Conservation (phyloP, 2,329 filamentous ascomycete genomes). For the Thermomyces lanuginosus region DNA sequence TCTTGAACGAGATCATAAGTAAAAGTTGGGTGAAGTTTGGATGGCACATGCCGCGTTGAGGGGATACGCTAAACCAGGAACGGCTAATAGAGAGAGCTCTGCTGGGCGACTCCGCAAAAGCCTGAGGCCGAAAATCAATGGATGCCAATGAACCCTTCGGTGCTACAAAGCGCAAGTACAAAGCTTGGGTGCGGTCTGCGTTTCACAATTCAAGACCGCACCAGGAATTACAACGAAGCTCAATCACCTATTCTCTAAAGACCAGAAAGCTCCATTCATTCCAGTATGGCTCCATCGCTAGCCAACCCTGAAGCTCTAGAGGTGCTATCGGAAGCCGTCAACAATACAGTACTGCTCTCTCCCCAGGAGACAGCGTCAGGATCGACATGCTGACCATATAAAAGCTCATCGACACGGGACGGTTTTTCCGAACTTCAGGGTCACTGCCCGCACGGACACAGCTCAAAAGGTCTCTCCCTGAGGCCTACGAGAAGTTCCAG, state of each 20-base stretch:
- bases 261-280: no score
- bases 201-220: no score
- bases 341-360: conserved; percentile 19
- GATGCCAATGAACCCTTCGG: no score
- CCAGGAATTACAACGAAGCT: no score
- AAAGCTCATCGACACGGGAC: conserved; percentile 27
- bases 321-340: conserved; percentile 19
- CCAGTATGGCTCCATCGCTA: no score
- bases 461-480: conserved; percentile 23
- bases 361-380: conserved; percentile 2
- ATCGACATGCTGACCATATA: conserved; percentile 4
- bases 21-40: conserved; percentile 10
- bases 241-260: no score
- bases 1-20: conserved; percentile 10
- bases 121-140: no score
- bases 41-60: conserved; percentile 15
- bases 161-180: no score
- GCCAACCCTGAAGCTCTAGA: conserved; percentile 21
- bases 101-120: no score
- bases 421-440: conserved; percentile 23
- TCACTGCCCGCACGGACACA: conserved; percentile 19
- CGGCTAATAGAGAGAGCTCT: no score
- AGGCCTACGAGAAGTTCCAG: conserved; percentile 24
- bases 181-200: no score
- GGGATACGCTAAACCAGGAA: conserved; percentile 9